Conservation (phyloP, 495 filamentous ascomycete genomes). For the Tuber magnatum region DNA sequence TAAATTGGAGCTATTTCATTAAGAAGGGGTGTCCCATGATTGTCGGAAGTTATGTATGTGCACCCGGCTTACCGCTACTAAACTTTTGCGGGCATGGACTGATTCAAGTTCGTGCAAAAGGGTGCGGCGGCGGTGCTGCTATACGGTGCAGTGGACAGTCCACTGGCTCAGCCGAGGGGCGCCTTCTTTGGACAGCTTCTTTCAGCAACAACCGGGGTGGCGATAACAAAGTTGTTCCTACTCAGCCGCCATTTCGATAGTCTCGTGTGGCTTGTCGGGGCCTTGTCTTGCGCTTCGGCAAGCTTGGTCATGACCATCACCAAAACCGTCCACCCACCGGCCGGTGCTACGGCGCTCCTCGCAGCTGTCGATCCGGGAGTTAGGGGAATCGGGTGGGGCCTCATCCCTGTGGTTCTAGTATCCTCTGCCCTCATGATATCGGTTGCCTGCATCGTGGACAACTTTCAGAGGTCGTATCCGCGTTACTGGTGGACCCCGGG, state of each 20-base stretch:
- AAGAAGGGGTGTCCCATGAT: constrained; percentile 46
- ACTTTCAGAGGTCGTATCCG: constrained; percentile 68
- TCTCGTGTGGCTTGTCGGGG: constrained; percentile 60
- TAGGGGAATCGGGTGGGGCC: constrained; percentile 61
- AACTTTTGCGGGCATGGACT: not conserved
- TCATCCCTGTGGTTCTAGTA: constrained; percentile 61
- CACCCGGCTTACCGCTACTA: not conserved
- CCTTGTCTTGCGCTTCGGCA: constrained; percentile 61
- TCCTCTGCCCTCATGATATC: constrained; percentile 58
- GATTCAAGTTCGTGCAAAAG: constrained; percentile 41
- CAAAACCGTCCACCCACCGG: constrained; percentile 76
- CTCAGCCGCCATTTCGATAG: constrained; percentile 50
- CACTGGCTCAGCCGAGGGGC: constrained; percentile 76
- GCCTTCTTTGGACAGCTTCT: constrained; percentile 65
- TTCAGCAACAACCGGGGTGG: constrained; percentile 59
- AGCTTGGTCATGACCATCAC: constrained; percentile 69
- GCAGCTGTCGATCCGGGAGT: constrained; percentile 58
- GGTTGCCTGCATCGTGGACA: constrained; percentile 64
- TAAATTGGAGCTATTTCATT: constrained; percentile 42
- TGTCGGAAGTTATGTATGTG: constrained; percentile 49
- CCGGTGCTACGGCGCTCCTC: constrained; percentile 76
- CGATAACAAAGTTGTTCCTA: constrained; percentile 65
- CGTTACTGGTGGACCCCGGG: constrained; percentile 67
- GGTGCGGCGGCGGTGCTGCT: constrained; percentile 71
- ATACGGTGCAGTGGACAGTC: constrained; percentile 68